Evolutionary conservation across 2,329 filamentous ascomycete species (phyloP).

Genomic region (Colletotrichum spinosum): DNA sequence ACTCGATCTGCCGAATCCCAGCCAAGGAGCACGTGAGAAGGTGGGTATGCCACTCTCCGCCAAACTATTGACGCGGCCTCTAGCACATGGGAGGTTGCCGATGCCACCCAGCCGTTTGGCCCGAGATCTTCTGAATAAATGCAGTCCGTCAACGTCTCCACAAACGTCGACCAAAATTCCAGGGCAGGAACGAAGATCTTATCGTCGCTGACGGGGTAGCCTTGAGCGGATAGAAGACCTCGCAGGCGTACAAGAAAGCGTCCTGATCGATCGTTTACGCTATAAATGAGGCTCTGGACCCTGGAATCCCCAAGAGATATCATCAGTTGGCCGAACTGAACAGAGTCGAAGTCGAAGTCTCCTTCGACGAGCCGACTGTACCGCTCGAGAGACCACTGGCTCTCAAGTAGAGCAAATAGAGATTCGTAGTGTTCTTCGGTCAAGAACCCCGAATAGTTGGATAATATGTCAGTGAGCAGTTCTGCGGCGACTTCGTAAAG

Average conservation of each 20-base stretch:
- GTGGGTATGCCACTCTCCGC: constrained; percentile 77
- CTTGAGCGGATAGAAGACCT: constrained; percentile 73
- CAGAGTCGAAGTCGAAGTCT: constrained; percentile 71
- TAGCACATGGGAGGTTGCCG: constrained; percentile 69
- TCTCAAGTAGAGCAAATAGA: constrained; percentile 70
- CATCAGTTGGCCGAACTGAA: constrained; percentile 75
- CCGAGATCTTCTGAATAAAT: constrained; percentile 62
- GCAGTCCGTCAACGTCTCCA: constrained; percentile 74
- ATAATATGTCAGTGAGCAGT: constrained; percentile 73
- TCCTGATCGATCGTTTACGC: constrained; percentile 61
- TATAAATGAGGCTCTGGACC: constrained; percentile 68
- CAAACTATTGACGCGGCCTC: constrained; percentile 75
- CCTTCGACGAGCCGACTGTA: constrained; percentile 68
- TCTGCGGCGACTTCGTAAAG: constrained; percentile 72
- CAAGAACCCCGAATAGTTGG: constrained; percentile 74
- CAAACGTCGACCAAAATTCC: constrained; percentile 85
- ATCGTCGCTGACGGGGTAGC: constrained; percentile 78
- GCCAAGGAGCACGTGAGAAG: constrained; percentile 63
- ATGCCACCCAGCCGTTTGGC: constrained; percentile 65
- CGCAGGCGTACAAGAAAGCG: constrained; percentile 69
- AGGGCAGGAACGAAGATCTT: constrained; percentile 79
- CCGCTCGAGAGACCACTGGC: constrained; percentile 67
- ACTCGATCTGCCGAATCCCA: constrained; percentile 79
- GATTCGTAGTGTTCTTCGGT: constrained; percentile 66
- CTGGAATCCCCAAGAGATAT: constrained; percentile 77